Evolutionary conservation across 2,329 filamentous ascomycete genomes (phyloP), one percentile per base, ranked within the genome.

Genomic region (Monilinia fructicola): DNA sequence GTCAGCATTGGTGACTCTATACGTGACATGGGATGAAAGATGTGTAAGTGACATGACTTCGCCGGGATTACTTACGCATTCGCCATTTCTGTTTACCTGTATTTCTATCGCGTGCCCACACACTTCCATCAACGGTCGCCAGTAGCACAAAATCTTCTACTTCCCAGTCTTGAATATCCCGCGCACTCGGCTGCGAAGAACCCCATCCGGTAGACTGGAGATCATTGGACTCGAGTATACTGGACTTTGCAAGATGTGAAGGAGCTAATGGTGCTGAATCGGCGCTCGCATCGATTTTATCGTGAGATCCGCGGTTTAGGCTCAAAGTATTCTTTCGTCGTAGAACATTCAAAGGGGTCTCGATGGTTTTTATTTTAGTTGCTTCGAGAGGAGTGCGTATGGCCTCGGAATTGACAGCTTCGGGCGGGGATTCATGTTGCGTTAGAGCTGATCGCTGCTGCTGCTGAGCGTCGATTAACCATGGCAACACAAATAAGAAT

Each of bases 121-220:
- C 87, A 78, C 92, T 91, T 84, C 95, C 95, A 84, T 98, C 93
- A 87, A 98, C 91, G 86, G 95, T 98, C 91, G 95, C 94, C 90
- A 99, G 85, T 84, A 99, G 92, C 82, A 98, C 91, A 87, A 97
- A 96, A 84, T 98, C 93, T 91, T 98, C 94, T 82, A 97, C 93
- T 90, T 97, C 92, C 94, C 94, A 98, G 83, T 97, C 94, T 87
- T 93, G 90, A 86, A 98, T 85, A 85, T 90, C 96, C 88, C 94
- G 93, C 93, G 93, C 94, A 90, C 85, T 67, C 46, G 64, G 54
- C 78, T 91, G 90, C 89, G 89, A 90, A 90, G 91, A 89, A 83
- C 90, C 86, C 79, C 90, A 83, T 75, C 87, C 88, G 78, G 84
- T 83, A 78, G 84, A 82, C 67, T 81, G 73, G 67, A 76, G 78